A percentile compares a stretch with the other conserved stretches of the same genome.
These are phyloP conservation scores for Termitomyces sp. DNA, from an alignment of 768 basidiomycete species.

Conservation along the genomic window DNA sequence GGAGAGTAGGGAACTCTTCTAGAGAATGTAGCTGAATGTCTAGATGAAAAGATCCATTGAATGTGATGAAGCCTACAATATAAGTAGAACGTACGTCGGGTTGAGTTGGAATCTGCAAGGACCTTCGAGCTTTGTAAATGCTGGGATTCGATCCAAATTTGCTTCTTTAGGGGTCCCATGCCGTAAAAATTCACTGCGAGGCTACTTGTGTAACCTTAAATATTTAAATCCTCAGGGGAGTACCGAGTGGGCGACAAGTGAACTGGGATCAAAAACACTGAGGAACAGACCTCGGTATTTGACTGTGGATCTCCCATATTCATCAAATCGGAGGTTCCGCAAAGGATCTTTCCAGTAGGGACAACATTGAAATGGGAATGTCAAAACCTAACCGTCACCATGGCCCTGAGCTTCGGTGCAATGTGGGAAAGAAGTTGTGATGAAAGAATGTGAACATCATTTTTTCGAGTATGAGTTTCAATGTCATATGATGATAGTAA, in stretches of 20 bases:
- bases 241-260: not conserved
- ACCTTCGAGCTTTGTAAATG: not conserved
- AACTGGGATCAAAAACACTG: not conserved
- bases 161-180: conserved; percentile 4
- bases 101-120: not conserved
- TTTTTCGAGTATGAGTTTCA: not conserved
- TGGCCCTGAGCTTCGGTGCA: not conserved
- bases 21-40: not conserved
- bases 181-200: not conserved
- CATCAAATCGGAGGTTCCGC: not conserved
- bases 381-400: not conserved
- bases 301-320: not conserved
- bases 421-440: conserved; percentile 3
- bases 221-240: not conserved
- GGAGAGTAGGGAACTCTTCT: not conserved
- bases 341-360: not conserved
- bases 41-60: not conserved
- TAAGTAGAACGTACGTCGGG: not conserved
- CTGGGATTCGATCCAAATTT: not conserved
- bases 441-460: not conserved
- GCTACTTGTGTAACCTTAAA: not conserved
- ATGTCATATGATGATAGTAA: not conserved
- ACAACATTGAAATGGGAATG: not conserved
- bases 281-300: not conserved
- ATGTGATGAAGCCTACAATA: not conserved